Evolutionary conservation across 345 rosid genomes (phyloP), one percentile per base, ranked within the genome.

Genomic region (Mallotus nudiflorus): DNA sequence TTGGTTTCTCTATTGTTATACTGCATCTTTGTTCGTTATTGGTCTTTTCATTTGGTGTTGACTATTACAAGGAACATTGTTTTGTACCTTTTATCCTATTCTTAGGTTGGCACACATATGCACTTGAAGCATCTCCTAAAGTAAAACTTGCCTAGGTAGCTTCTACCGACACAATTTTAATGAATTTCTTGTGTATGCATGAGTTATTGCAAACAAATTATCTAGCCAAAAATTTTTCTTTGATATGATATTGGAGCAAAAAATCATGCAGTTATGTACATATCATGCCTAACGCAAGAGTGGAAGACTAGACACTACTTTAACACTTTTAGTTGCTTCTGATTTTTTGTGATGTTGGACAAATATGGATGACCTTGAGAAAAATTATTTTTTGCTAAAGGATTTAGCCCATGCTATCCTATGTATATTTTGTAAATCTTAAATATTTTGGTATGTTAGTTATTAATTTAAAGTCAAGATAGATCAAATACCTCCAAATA

Each of bases 271-370:
- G 76, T 85, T 60, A 82, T 87, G 4, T 2, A 33, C 37, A 2
- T 33, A 6, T 3, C 79, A 82, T 85, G 91, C 83, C 88, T 73
- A 89, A 85, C 77, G 89, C 89, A 66, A 82, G 69, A 57, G 42
- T 33, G n/a, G n/a, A n/a, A n/a, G n/a, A n/a, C n/a, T 73, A 54
- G 91, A 78, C 48, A 78, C 83, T 73, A 85, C 89, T 70, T 31
- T 87, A 73, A 73, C 76, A 78, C 77, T 81, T 58, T 31, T 87
- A 48, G 89, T 73, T 66, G 82, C 89, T 56, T 76, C 83, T 66
- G 89, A 85, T 13, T 33, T 85, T 87, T 76, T 86, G 91, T 63
- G 81, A 77, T 52, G 87, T 82, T 45, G 91, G 89, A 70, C 91
- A 85, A 45, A 83, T 78, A 66, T 81, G 86, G 68, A 72, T 64